Base-by-base conservation (phyloP, 805 yeast species). In the Ogataea wickerhamii region DNA sequence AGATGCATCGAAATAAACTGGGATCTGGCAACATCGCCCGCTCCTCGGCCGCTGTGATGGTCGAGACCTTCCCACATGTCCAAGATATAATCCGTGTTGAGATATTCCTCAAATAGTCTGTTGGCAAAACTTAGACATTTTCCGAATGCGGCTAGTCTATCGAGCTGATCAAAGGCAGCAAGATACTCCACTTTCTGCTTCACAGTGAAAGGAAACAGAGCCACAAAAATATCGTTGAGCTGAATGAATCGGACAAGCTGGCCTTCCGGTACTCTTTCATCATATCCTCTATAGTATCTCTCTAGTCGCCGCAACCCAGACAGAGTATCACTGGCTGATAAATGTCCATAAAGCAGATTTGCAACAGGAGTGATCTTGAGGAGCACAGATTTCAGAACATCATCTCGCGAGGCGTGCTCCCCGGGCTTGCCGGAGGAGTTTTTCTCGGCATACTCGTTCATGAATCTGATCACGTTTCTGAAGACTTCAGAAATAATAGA, bases 311-410 rank as follows among this genome's bases (percentile, higher is more conserved):
- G 24, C 18, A 60, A 36, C 1, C 56, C 60, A 6, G 36, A 36
- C 0, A 35, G 8, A 25, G 72, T 67, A 12, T 56, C 63, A 3
- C 68, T 68, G 1, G 54, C 36, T 0, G 57, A 49, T 36, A 81
- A 62, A 52, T 79, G 85, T 32, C 74, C 53, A 45, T 68, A 73
- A n/a, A 81, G 59, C 0, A 80, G 70, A 44, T 73, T 73, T 0
- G 84, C 76, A 36, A 81, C 56, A 0, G 88, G 88, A 8, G 81
- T 70, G 16, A 81, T 58, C 2, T 74, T 63, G 17, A 78, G 53
- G 11, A 80, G 59, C 25, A 60, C 50, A 12, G 48, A 52, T 27
- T 37, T 43, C 14, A 51, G 21, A n/a, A 28, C 28, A 5, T 30
- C 35, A 5, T 23, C 34, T 13, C 23, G 24, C 5, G 36, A 37